These are phyloP conservation scores for Ocimum tenuiflorum DNA, from an alignment of 257 asterid species.

Conservation along the genomic window DNA sequence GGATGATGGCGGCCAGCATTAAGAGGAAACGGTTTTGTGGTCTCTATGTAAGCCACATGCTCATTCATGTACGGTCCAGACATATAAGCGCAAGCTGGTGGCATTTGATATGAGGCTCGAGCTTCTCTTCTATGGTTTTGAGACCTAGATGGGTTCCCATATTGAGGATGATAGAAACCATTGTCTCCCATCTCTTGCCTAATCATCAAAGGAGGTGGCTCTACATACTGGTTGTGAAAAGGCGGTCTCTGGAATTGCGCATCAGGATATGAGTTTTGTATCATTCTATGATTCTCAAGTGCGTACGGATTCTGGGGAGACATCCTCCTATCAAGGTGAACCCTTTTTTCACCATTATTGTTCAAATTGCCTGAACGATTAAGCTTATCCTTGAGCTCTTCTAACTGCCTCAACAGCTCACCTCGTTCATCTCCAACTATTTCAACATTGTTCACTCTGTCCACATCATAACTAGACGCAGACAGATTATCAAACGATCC, in stretches of 20 bases:
- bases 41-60: slow-evolving; percentile 32
- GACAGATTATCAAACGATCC: slow-evolving; percentile 30
- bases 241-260: slow-evolving; percentile 27
- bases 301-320: slow-evolving; percentile 39
- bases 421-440: slow-evolving; percentile 43
- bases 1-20: slow-evolving; percentile 47
- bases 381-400: slow-evolving; percentile 53
- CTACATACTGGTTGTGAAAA: slow-evolving; percentile 32
- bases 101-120: slow-evolving; percentile 26
- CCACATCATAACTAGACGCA: slow-evolving; percentile 27
- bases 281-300: slow-evolving; percentile 25
- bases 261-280: slow-evolving; percentile 24
- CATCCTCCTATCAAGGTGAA: slow-evolving; percentile 34
- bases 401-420: slow-evolving; percentile 59
- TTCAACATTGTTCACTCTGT: slow-evolving; percentile 30
- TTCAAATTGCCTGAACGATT: slow-evolving; percentile 44
- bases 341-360: slow-evolving; percentile 47
- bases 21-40: slow-evolving; percentile 34
- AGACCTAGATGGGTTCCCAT: slow-evolving; percentile 39
- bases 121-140: slow-evolving; percentile 38
- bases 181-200: slow-evolving; percentile 41
- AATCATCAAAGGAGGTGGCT: slow-evolving; percentile 32
- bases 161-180: slow-evolving; percentile 47
- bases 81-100: slow-evolving; percentile 29
- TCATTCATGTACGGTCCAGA: slow-evolving; percentile 41